Evolutionary conservation across 495 filamentous ascomycete species (phyloP).

Genomic region (Usnea hakonensis): DNA sequence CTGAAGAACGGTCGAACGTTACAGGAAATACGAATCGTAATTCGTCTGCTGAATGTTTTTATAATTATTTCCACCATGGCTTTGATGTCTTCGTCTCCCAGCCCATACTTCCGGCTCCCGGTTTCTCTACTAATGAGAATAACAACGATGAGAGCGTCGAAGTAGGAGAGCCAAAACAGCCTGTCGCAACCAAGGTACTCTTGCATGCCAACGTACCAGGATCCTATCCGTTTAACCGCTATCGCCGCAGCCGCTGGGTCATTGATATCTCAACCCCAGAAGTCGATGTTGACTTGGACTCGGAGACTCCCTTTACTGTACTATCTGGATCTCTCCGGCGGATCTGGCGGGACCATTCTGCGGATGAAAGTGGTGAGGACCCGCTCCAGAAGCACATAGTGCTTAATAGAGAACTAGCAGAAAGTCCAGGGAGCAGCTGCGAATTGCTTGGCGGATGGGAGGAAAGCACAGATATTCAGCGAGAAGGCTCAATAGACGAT

Average conservation of each 20-base stretch:
- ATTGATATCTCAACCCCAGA: conserved; percentile 46
- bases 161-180: conserved; percentile 32
- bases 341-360: conserved; percentile 63
- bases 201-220: conserved; percentile 92
- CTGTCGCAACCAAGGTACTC: conserved; percentile 82
- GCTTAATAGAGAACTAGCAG: conserved; percentile 80
- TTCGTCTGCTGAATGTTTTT: conserved; percentile 71
- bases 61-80: conserved; percentile 93
- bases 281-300: conserved; percentile 31
- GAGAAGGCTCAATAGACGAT: conserved; percentile 33
- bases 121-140: conserved; percentile 41
- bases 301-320: conserved; percentile 69
- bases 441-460: conserved; percentile 89
- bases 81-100: conserved; percentile 89
- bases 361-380: conserved; percentile 51
- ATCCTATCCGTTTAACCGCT: conserved; percentile 92
- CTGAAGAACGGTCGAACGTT: conserved; percentile 44
- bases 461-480: conserved; percentile 51
- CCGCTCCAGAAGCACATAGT: conserved; percentile 72
- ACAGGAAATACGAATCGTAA: conserved; percentile 38
- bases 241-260: conserved; percentile 82
- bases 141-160: conserved; percentile 22
- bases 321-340: conserved; percentile 58
- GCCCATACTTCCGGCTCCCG: conserved; percentile 57
- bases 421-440: conserved; percentile 83